Evolutionary conservation across 495 filamentous ascomycete genomes (phyloP), one percentile per base, ranked within the genome.

Genomic region (Chaetomium tenue): DNA sequence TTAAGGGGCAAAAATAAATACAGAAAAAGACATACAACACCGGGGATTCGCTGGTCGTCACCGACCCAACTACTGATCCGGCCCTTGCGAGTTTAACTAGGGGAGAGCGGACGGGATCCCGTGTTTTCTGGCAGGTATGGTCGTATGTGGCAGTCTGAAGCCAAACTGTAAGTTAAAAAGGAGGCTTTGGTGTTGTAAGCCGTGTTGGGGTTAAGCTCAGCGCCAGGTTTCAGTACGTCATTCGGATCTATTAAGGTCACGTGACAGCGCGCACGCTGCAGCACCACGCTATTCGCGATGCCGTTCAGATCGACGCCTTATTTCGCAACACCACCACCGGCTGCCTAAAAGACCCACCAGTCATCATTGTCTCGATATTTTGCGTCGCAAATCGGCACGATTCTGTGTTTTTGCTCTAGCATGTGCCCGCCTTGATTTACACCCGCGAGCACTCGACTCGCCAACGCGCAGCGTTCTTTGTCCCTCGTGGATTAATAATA

Each of bases 41-140:
- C 72, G 66, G 71, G 74, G 70, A 76, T 77, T 77, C 76, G 53
- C 69, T 70, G 63, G 66, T 74, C 62, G 73, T 74, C 66, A 75
- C 70, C 75, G 70, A 79, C 77, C 76, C 74, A 75, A 76, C 72
- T 81, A 79, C 78, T 81, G 16, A 30, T 46, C 22, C 22, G 22
- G 40, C 37, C 20, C 20, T 52, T n/a, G 30, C 26, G n/a, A 57
- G 74, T 70, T 58, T 58, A n/a, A 73, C 73, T 74, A 78, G 69
- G 77, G 76, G 74, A 78, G 79, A 81, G 76, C 79, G 75, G 77
- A 82, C 79, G 79, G 78, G 77, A 78, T 77, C 74, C 76, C 78
- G 77, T 75, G 67, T 44, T 47, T 55, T 63, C 60, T 63, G 13
- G 55, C 15, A 9, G 20, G 18, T 58, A 58, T 58, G 55, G 55